phyloP scores from a whole-genome alignment of 257 asterid genomes.

The Forsythia suspensa region DNA sequence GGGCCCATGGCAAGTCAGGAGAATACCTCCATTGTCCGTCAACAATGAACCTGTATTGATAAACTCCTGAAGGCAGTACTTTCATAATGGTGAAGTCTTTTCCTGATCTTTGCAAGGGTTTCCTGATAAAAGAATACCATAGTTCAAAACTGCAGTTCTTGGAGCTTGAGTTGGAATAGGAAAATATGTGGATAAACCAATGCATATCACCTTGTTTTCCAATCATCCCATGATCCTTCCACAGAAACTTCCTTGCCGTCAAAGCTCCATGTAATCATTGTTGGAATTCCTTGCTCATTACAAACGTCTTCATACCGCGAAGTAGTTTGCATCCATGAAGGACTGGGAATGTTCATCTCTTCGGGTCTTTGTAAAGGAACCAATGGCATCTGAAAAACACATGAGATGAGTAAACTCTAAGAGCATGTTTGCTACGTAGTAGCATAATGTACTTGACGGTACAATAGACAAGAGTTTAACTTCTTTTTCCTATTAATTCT shows the following conservation, averaged over 20 bases:
- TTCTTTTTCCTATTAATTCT: neutral
- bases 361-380: conserved; percentile 94
- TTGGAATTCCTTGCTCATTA: conserved; percentile 80
- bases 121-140: conserved; percentile 44
- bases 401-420: neutral
- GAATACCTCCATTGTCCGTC: conserved; percentile 93
- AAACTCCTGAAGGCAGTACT: conserved; percentile 94
- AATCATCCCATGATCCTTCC: conserved; percentile 99
- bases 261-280: conserved; percentile 87
- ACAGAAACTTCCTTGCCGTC: conserved; percentile 87
- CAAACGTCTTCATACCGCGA: conserved; percentile 58
- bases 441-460: neutral
- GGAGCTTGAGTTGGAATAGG: neutral
- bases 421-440: neutral
- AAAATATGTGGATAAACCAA: neutral
- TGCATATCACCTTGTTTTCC: conserved; percentile 74
- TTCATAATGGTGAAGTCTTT: conserved; percentile 97
- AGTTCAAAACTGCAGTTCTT: neutral
- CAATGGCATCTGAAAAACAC: conserved; percentile 71
- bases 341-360: conserved; percentile 74
- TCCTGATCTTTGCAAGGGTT: conserved; percentile 85
- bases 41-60: conserved; percentile 82
- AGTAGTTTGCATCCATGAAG: conserved; percentile 87
- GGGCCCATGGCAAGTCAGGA: conserved; percentile 77
- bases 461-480: neutral